Evolutionary conservation across 192 early-diverging fungal species (phyloP).

Genomic region (Chytriomyces sp.): DNA sequence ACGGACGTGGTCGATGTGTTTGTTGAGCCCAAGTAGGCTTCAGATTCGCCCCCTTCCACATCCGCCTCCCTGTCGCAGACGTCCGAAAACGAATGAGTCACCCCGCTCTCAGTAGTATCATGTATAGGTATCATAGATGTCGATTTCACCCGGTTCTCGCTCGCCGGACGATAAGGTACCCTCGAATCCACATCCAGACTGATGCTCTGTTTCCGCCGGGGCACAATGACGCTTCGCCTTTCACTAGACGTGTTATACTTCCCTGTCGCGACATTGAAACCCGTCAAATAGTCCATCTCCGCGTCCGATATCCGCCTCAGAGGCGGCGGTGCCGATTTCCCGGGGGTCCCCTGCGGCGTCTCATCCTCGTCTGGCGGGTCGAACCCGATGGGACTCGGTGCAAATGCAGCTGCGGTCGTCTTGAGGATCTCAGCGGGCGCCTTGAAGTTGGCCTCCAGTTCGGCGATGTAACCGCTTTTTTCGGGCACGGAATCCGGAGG

Average conservation of each 20-base stretch:
- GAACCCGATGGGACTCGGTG: neutral
- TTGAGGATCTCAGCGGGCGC: constrained; percentile 7
- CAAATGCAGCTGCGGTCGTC: neutral
- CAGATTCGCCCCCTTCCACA: neutral
- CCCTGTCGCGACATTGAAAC: neutral
- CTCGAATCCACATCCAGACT: neutral
- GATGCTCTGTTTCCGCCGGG: constrained; percentile 2
- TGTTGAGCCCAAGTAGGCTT: neutral
- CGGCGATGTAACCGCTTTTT: constrained; percentile 12
- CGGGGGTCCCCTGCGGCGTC: neutral
- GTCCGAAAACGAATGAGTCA: neutral
- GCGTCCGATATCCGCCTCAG: neutral
- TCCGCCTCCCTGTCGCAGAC: neutral
- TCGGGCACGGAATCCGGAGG: too few species aligned
- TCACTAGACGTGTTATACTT: neutral
- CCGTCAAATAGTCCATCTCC: neutral
- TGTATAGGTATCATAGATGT: neutral
- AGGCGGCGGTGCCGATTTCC: neutral
- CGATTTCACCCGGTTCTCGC: neutral
- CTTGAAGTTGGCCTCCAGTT: constrained; percentile 26
- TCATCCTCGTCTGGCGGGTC: neutral
- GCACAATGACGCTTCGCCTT: neutral
- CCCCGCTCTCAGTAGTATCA: neutral
- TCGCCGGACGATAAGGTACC: neutral
- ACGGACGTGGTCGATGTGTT: constrained; percentile 7